Base-by-base conservation (phyloP, 805 yeast species). In the Schwanniomyces occidentalis region DNA sequence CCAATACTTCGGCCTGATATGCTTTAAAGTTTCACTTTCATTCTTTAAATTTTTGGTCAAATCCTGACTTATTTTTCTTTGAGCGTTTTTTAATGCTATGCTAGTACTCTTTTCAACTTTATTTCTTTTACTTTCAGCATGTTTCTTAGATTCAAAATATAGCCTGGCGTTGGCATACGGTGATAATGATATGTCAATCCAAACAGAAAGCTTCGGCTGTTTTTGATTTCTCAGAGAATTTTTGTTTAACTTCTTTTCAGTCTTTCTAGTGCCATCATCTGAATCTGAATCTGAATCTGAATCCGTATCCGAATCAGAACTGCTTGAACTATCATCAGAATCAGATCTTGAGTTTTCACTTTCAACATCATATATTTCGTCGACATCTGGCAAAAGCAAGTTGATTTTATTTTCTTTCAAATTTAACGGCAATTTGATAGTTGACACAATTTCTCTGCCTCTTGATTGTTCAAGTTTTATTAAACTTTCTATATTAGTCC, bases 81-180 rank as follows among this genome's bases (percentile, higher is more conserved):
- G 93, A 13, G 95, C 91, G 51, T 83, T 86, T 52, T 80, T 83
- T 45, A 89, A 71, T 0, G 97, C 98, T 51, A 78, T 63, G 5
- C 74, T 69, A 0, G 95, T 82, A 44, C 81, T 85, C 54, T 82
- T 75, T 44, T 82, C 89, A 0, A 95, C 95, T 48, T 84, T 85
- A 27, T 69, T 75, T 47, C 87, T 91, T 56, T 91, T 90, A 25
- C 77, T 80, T 27, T 77, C 79, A 0, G 95, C 95, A 8, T 66
- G 61, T 44, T 85, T 85, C 56, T 84, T 86, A 5, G 80, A 75
- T 31, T 82, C 85, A 55, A 87, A 91, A 52, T 87, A 91, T 18
- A 73, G 64, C 6, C 91, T 73, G 0, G 97, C 90, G 60, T 91
- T 91, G 2, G 97, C 96, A 67, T 76, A 89, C 0, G 96, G 89